Evolutionary conservation across 1,139 yeast genomes (phyloP).

Genomic region (Protomyces inundatus): DNA sequence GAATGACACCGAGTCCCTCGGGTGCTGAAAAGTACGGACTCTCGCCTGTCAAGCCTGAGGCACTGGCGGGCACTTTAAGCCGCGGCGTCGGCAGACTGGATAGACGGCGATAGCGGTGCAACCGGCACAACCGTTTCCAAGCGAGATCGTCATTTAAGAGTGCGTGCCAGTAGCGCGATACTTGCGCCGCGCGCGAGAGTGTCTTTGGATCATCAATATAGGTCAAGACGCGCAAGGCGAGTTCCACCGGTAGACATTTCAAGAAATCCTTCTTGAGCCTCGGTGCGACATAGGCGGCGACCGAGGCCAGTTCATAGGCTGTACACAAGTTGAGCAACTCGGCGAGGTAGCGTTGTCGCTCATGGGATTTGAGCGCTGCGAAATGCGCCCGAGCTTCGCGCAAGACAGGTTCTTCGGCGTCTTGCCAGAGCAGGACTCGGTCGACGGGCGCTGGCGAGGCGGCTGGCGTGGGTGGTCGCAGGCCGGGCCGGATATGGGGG

Average conservation of each 20-base stretch:
- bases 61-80: background rate
- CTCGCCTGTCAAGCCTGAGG: conserved; percentile 5
- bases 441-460: conserved; percentile 35
- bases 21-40: conserved; percentile 24
- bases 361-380: conserved; percentile 24
- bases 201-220: conserved; percentile 58
- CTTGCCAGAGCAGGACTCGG: conserved; percentile 12
- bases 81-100: conserved; percentile 10
- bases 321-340: conserved; percentile 37
- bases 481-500: background rate
- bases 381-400: conserved; percentile 29
- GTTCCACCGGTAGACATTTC: conserved; percentile 72
- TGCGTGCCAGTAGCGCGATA: conserved; percentile 43
- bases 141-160: conserved; percentile 43
- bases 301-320: conserved; percentile 64
- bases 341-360: conserved; percentile 34
- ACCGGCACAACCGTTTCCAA: conserved; percentile 44
- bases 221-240: conserved; percentile 58
- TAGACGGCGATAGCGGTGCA: conserved; percentile 41
- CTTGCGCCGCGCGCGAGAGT: conserved; percentile 45
- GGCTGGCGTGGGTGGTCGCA: conserved; percentile 35
- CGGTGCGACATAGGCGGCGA: conserved; percentile 69
- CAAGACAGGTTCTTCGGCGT: conserved; percentile 25
- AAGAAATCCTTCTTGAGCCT: conserved; percentile 83
- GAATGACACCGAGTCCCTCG: conserved; percentile 16